Evolutionary conservation across 495 filamentous ascomycete species (phyloP), one percentile per base, ranked within the genome.

Genomic region (Amniculicola lignicola): DNA sequence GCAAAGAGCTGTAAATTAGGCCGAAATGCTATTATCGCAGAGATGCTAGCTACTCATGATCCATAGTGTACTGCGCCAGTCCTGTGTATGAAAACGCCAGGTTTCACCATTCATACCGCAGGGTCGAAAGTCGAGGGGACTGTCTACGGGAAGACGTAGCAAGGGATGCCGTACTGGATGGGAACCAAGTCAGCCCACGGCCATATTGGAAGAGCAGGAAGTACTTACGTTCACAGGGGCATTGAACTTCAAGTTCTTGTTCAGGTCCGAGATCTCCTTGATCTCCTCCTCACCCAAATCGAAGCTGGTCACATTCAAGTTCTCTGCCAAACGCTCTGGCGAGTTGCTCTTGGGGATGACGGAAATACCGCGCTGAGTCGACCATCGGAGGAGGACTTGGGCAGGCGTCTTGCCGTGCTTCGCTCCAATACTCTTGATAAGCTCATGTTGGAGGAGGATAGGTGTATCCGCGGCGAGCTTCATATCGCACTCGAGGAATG

Each of bases 291-390:
- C 61, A 45, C 74, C 75, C 43, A 95, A 70, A 45, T 90, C 80
- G 62, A 88, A 92, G 46, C 79, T 77, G 46, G 75, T 79, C 45
- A 82, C 79, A 61, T 86, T 74, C 63, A 91, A 70, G 70, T 87
- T 88, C 71, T 81, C 69, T 44, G 70, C 65, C 71, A 90, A 60
- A 40, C 80, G 77, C 67, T 78, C 70, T 59, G 70, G 70, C 53
- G 83, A 77, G 64, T 81, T 88, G 55, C 81, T 87, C 84, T 94
- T 95, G 56, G 91, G 92, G 67, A 97, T 97, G 64, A 96, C 87
- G 25, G 90, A 88, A 47, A 97, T 73, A 19, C 83, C 83, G n/a
- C 90, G 78, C 81, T 96, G 92, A n/a, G 92, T 96, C 35, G 88
- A 82, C 91, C 91, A 97, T 64, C 92, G 78, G 53, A 97, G 77